Conservation (phyloP, 306 rosid genomes). For the Spatholobus suberectus region DNA sequence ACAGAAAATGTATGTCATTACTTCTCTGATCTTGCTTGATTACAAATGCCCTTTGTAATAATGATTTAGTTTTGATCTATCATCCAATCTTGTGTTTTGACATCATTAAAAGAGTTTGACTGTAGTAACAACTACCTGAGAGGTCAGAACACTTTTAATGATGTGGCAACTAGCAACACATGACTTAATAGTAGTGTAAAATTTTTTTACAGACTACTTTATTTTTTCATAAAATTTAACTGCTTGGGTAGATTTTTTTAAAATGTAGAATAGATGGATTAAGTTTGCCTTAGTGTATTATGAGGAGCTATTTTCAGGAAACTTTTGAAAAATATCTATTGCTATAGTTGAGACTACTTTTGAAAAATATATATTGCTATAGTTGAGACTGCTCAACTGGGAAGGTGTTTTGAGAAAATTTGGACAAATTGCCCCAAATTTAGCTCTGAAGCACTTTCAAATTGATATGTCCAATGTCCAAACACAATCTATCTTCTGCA, state of each 20-base stretch:
- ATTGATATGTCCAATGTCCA: slow-evolving; percentile 19
- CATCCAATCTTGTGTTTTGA: neutral
- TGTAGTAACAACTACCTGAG: neutral
- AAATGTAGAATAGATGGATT: neutral
- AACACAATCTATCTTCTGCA: neutral
- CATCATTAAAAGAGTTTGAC: neutral
- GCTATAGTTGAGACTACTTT: neutral
- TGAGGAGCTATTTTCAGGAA: neutral
- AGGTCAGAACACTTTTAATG: neutral
- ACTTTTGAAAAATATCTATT: neutral
- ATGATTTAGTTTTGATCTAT: neutral
- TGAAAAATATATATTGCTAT: neutral
- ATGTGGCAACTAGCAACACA: slow-evolving; percentile 2
- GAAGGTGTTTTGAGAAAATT: neutral
- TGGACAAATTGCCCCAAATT: slow-evolving; percentile 7
- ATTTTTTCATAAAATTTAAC: neutral
- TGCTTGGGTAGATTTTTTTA: neutral
- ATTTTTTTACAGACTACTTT: neutral
- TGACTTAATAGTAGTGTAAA: neutral
- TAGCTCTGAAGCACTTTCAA: neutral
- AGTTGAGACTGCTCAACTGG: neutral
- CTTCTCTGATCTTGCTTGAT: slow-evolving; percentile 5
- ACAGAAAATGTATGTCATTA: slow-evolving; percentile 69
- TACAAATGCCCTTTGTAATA: neutral
- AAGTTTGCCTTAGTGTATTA: neutral